Base-by-base conservation (phyloP, 2,329 filamentous ascomycete genomes). In the Cladosporium halotolerans region DNA sequence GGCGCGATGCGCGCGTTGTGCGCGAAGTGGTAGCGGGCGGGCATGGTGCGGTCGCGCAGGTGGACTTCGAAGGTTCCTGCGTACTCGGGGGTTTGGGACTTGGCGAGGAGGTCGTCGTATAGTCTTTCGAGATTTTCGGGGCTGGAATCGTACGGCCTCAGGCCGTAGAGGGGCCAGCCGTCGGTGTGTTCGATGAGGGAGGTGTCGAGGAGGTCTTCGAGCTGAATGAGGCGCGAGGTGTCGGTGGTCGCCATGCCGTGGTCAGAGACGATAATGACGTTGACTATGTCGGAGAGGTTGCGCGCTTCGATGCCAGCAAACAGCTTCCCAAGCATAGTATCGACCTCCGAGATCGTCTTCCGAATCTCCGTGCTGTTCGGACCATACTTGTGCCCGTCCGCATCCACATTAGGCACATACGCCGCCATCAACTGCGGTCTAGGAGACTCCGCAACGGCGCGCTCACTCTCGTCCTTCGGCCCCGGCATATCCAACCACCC, bases 181-280 rank as follows among this genome's bases (percentile, higher is more conserved):
- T 99, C 93, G 23, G 83, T 86, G 66, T 93, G 89, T 55, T 86
- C 85, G 42, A 97, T 84, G 61, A 89, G 79, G 45, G 73, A 74
- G 5, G 86, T 78, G 66, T 96, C 89, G 44, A 97, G 77, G 3
- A 97, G 72, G 64, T 96, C 89, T 58, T 99, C 93, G 2, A 97
- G 76, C 70, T 97, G 93, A 23, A 97, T 79, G 43, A 97, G 75
- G 9, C 93, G 81, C 14, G 83, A 78, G 0, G 80, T 82, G 55
- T 91, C 88, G 0, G 93, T 97, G 0, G 90, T 95, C 1, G 93
- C 93, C 93, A 99, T 99, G 47, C 93, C 93, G 67, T 99, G 93
- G 67, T 99, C 93, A 0, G 90, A 96, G 2, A 99, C 92, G n/a
- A 99, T 79, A 33, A 99, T 84, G 7, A 99, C 80, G 60, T 99